Base-by-base conservation (phyloP, 116 monocot species). In the Zostera marina region DNA sequence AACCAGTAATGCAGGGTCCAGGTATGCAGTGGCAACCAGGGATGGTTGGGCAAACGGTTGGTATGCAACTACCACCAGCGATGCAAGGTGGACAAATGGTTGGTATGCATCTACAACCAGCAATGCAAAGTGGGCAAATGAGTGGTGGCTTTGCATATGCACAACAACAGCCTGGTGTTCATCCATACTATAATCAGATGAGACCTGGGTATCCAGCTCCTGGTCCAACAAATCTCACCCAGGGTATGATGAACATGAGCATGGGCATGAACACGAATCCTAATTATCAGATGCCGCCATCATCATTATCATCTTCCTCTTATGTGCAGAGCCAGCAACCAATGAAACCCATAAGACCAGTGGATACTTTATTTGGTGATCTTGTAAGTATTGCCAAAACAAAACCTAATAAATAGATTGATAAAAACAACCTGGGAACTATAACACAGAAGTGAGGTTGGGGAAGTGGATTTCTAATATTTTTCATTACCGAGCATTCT, bases 301-400 rank as follows among this genome's bases (percentile, higher is more conserved):
- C 68, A 32, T 32, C 51, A 12, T 58, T 64, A 32, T 32, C 32
- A 1, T 49, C 77, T 61, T 61, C 61, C 13, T 3, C 26, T 1
- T 42, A 68, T 60, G 70, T 15, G 1, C 47, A 38, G 19, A 51
- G 20, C 49, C 14, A 66, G 57, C 82, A 72, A 60, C 58, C 91
- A 17, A 79, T 46, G 59, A 83, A 68, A 44, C 73, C 70, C 7
- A 44, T 81, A 40, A 90, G 77, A 66, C 84, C 76, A 7, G 91
- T 84, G 67, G 99, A 99, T 63, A 99, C 84, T 22, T 73, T 99
- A n/a, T 99, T 99, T 63, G 91, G 91, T 20, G 91, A 99, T 75
- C 99, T 99, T 69, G 84, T 99, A 40, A 87, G 42, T 47, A 70
- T 91, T 8, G 91, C 99, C 59, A 99, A 91, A 67, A 53, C 77